Evolutionary conservation across 495 filamentous ascomycete genomes (phyloP), one percentile per base, ranked within the genome.

Genomic region (Clavariopsis aquatica): DNA sequence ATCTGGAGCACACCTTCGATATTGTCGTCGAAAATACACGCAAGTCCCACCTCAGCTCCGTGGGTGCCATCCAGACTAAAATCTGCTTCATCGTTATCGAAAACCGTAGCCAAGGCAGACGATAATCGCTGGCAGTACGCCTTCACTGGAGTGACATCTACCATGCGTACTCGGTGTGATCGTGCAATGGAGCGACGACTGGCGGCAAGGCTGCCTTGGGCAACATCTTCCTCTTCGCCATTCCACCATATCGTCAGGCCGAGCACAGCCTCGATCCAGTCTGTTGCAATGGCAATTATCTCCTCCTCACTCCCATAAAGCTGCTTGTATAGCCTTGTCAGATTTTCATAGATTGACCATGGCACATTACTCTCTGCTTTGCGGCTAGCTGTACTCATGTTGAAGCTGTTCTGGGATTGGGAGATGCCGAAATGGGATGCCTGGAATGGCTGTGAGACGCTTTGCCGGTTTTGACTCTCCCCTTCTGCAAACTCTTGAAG

Each of bases 161-260:
- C 80, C 13, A 73, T 58, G 17, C 79, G 70, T 36, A 63, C 53
- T 38, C 49, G 66, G 24, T 63, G 73, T 49, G 69, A 72, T 12
- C 68, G 56, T 36, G 58, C 55, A 23, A 76, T 49, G 12, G 76
- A 77, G 17, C 68, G 72, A 45, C 74, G 69, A 52, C 73, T 76
- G 13, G 58, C 62, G 22, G 70, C 65, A 12, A 78, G 64, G 51
- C 68, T 76, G 49, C 69, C 65, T 69, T 57, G n/a, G 63, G 74
- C 45, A 75, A 64, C 24, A 64, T 81, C 78, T 19, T 87, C 81
- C 55, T 87, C 85, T 17, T 89, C 83, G 36, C 92, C 89, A 73
- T 92, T 86, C 91, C 92, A 95, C 92, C 92, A 96, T 0, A 87
- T 85, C 10, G 91, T 88, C 49, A 96, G 75, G 3, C 85, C 87